phyloP scores from a whole-genome alignment of 768 basidiomycete species.

The Termitomyces sp. region DNA sequence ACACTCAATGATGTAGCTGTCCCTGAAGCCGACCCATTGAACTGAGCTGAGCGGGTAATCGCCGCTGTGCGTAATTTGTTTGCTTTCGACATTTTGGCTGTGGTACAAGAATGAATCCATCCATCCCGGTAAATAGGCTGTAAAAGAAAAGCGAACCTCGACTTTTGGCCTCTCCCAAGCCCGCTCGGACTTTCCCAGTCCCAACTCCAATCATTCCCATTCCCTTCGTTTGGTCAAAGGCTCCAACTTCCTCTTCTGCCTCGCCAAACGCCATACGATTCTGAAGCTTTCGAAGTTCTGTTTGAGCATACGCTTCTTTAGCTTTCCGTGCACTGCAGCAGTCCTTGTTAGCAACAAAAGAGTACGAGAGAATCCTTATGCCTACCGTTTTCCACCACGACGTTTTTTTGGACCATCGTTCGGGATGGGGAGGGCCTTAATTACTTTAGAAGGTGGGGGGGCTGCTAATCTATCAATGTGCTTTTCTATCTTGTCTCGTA shows the following conservation, averaged over 20 bases:
- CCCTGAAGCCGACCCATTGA: constrained; percentile 51
- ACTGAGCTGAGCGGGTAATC: constrained; percentile 71
- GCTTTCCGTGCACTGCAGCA: constrained; percentile 80
- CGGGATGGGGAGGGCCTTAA: constrained; percentile 90
- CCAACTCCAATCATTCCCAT: constrained; percentile 92
- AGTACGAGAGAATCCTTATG: constrained; percentile 1
- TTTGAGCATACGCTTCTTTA: constrained; percentile 98
- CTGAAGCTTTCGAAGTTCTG: constrained; percentile 93
- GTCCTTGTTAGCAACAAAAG: background rate
- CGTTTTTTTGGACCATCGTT: constrained; percentile 95
- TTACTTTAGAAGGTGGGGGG: constrained; percentile 89
- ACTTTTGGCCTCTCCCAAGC: constrained; percentile 83
- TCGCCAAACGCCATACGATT: constrained; percentile 96
- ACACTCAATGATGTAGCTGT: constrained; percentile 90
- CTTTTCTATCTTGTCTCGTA: constrained; percentile 88
- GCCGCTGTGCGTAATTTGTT: constrained; percentile 89
- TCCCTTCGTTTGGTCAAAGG: constrained; percentile 97
- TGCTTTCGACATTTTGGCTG: constrained; percentile 93
- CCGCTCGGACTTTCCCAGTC: constrained; percentile 87
- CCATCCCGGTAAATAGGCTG: background rate
- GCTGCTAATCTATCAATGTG: constrained; percentile 88
- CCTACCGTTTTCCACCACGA: constrained; percentile 88
- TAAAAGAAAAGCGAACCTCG: constrained; percentile 52
- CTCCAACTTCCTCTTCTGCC: constrained; percentile 92
- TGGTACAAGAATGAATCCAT: background rate